These are phyloP conservation scores for Quaeritorhiza haematococci DNA, from an alignment of 371 early-diverging fungal species.

Conservation along the genomic window DNA sequence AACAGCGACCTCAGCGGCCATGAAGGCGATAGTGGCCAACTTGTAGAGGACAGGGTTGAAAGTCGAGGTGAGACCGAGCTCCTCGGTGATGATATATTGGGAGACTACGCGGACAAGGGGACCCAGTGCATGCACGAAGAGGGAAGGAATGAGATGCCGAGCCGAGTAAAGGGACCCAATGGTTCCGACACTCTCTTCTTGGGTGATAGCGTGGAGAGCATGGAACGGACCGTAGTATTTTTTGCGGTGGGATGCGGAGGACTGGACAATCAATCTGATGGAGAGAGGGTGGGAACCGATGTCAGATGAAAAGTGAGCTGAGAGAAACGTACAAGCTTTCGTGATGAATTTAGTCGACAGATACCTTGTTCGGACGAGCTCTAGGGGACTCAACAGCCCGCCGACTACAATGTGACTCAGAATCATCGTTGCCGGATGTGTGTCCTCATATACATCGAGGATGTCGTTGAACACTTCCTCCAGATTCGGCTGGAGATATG, in stretches of 20 bases:
- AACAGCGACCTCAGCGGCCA: slow-evolving; percentile 30
- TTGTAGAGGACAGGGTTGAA: slow-evolving; percentile 32
- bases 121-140: slow-evolving; percentile 22
- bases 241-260: slow-evolving; percentile 20
- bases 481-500: slow-evolving; percentile 28
- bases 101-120: slow-evolving; percentile 27
- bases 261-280: slow-evolving; percentile 30
- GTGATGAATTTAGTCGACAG: background rate
- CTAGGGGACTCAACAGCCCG: slow-evolving; percentile 31
- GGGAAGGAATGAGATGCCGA: slow-evolving; percentile 26
- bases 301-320: background rate
- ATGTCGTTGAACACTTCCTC: slow-evolving; percentile 41
- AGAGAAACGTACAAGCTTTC: background rate
- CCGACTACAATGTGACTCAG: slow-evolving; percentile 28
- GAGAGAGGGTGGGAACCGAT: background rate
- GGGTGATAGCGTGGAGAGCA: slow-evolving; percentile 25
- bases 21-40: slow-evolving; percentile 19
- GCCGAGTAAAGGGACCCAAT: slow-evolving; percentile 25
- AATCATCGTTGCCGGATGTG: slow-evolving; percentile 27
- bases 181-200: slow-evolving; percentile 22
- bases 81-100: slow-evolving; percentile 22
- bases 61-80: slow-evolving; percentile 32
- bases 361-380: slow-evolving; percentile 37
- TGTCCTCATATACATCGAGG: slow-evolving; percentile 41
- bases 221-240: slow-evolving; percentile 39